Base-by-base conservation (phyloP, 768 basidiomycete genomes). In the Pleurotus eryngii region DNA sequence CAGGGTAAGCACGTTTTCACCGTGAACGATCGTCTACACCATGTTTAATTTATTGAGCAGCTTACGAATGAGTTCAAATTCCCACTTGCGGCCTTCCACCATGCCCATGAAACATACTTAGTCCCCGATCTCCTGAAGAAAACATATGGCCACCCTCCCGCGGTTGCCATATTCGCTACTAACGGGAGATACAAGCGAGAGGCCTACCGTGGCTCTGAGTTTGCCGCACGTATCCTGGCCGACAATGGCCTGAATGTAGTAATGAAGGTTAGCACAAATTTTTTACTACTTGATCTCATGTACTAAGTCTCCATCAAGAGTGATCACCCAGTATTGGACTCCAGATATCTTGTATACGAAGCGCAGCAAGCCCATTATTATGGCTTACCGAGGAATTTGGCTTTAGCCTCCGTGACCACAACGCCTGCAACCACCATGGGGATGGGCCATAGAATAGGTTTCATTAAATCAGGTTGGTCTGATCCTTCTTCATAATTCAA, bases 1-100 rank as follows among this genome's bases (percentile, higher is more conserved):
- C 60, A 77, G 87, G 55, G 86, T 87, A 67, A 63, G 83, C 72
- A 5, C 24, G 2, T 8, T n/a, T 57, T n/a, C 17, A 27, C 43
- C n/a, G 37, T 49, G 46, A n/a, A 9, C 17, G 5, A 6, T 8
- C 24, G 4, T 26, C 24, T 26, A 26, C 24, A 4, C 24, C 24
- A 26, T 26, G 24, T 26, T 26, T 26, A 26, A 5, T 26, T 35
- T 11, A 35, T 35, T 9, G 30, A 35, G 30, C 11, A 94, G 84
- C 78, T 97, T 49, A 85, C 91, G 37, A 91, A 96, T 67, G 95
- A 97, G 70, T 98, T 95, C 76, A 74, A 92, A 63, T 94, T 93
- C 66, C 80, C 84, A 1, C 77, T 95, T 26, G 83, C 89, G 5
- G 87, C 90, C 5, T 85, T 95, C 66, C 92, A 95, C 64, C 89